Conservation (phyloP, 1,139 yeast species). For the Kluyveromyces marxianus region DNA sequence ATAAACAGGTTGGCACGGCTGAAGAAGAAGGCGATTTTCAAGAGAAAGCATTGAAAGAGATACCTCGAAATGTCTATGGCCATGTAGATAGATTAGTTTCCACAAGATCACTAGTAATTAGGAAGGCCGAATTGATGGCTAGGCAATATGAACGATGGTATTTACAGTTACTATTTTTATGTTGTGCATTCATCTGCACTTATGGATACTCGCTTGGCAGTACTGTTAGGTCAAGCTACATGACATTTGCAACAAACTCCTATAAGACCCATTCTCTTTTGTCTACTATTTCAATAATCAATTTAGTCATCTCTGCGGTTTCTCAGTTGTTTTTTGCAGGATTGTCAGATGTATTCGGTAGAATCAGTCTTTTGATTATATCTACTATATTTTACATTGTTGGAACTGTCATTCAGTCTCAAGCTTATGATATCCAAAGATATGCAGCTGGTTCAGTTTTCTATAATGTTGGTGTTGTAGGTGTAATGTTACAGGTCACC, state of each 20-base stretch:
- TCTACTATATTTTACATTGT: conserved; percentile 52
- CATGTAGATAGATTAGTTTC: conserved; percentile 36
- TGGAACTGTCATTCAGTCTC: conserved; percentile 62
- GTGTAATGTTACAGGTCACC: conserved; percentile 47
- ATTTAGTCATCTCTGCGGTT: conserved; percentile 53
- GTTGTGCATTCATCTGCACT: conserved; percentile 50
- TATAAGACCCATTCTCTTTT: conserved; percentile 49
- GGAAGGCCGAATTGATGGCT: conserved; percentile 17
- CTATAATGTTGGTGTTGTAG: conserved; percentile 61
- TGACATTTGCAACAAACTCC: conserved; percentile 45
- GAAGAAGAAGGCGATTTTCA: no score
- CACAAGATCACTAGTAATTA: conserved; percentile 32
- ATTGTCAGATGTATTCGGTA: conserved; percentile 59
- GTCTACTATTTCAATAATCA: conserved; percentile 51
- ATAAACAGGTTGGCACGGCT: no score
- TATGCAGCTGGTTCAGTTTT: conserved; percentile 67
- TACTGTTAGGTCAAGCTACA: conserved; percentile 41
- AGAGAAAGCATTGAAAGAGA: no score
- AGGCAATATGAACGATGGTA: conserved; percentile 18
- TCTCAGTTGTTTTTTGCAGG: conserved; percentile 56
- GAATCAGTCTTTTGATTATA: conserved; percentile 47
- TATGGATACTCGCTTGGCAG: conserved; percentile 65
- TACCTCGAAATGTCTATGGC: no score
- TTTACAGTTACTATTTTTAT: conserved; percentile 21
- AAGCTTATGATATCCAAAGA: conserved; percentile 49